A percentile compares a stretch with the other conserved stretches of the same genome.
These are phyloP conservation scores for Condylostoma magnum DNA, from an alignment of 169 alveolate species.

Conservation along the genomic window DNA sequence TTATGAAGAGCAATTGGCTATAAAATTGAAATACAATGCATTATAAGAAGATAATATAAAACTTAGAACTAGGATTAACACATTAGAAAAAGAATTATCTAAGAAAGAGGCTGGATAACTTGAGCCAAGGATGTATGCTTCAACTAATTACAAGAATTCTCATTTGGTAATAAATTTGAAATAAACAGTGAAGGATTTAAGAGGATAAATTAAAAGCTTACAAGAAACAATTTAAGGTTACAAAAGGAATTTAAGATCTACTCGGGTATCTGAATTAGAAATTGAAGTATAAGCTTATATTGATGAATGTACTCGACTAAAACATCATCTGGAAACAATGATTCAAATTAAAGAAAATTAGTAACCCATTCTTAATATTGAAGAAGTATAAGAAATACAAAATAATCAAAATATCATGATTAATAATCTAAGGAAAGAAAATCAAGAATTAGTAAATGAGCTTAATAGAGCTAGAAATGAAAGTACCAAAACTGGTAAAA, in stretches of 20 bases:
- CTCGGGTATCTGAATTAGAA: conserved; percentile 40
- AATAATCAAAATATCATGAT: background rate
- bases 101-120: conserved; percentile 46
- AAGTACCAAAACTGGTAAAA: no score
- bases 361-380: no score
- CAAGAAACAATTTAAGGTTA: conserved; percentile 33
- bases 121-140: no score
- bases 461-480: conserved; percentile 9
- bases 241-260: conserved; percentile 39
- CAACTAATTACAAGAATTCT: background rate
- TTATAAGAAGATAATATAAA: conserved; percentile 41
- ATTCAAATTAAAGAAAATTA: no score
- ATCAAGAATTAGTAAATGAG: background rate
- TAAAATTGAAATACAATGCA: conserved; percentile 30
- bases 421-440: conserved; percentile 1
- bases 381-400: background rate
- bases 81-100: conserved; percentile 32
- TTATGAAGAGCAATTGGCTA: conserved; percentile 42
- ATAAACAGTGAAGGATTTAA: conserved; percentile 37
- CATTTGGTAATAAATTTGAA: conserved; percentile 9
- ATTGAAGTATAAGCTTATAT: conserved; percentile 39
- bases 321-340: conserved; percentile 8
- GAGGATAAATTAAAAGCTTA: conserved; percentile 8
- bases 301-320: conserved; percentile 58
- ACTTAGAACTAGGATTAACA: conserved; percentile 35